These are phyloP conservation scores for Fragilaria crotonensis DNA, from an alignment of 108 stramenopile genomes.

Conservation along the genomic window DNA sequence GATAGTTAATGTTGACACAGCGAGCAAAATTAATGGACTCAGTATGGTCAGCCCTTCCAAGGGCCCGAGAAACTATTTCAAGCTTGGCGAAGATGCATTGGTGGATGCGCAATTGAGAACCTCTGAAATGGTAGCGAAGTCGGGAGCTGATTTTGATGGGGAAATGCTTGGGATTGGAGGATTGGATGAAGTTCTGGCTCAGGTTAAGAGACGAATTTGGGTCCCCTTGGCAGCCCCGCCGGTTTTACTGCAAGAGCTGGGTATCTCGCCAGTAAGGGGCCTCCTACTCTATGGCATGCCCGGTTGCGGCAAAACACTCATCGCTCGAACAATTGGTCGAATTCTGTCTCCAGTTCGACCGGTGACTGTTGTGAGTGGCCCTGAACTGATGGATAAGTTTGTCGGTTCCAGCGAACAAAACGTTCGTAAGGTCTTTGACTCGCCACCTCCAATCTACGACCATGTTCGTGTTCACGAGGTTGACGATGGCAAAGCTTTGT, in stretches of 20 bases:
- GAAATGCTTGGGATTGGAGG: slow-evolving; percentile 72
- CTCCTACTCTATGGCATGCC: slow-evolving; percentile 70
- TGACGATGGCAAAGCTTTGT: slow-evolving; percentile 54
- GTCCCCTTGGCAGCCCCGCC: slow-evolving; percentile 83
- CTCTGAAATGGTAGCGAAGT: slow-evolving; percentile 59
- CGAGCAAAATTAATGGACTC: slow-evolving; percentile 5
- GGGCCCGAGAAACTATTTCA: neutral
- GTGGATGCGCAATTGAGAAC: slow-evolving; percentile 34
- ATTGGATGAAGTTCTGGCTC: slow-evolving; percentile 68
- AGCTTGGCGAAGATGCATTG: neutral
- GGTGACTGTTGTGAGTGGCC: slow-evolving; percentile 50
- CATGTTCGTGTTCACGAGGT: slow-evolving; percentile 35
- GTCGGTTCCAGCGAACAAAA: slow-evolving; percentile 83
- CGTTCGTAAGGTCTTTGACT: slow-evolving; percentile 72
- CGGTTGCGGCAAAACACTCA: slow-evolving; percentile 73
- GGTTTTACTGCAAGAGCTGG: slow-evolving; percentile 55
- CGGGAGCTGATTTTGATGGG: slow-evolving; percentile 63
- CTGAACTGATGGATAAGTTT: slow-evolving; percentile 79
- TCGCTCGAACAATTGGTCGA: slow-evolving; percentile 63
- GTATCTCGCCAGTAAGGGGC: slow-evolving; percentile 73
- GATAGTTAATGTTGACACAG: neutral
- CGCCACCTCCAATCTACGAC: slow-evolving; percentile 72
- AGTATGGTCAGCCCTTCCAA: slow-evolving; percentile 1
- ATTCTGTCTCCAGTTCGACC: slow-evolving; percentile 66
- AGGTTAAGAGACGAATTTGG: slow-evolving; percentile 77